A percentile compares a stretch with the other conserved stretches of the same genome.
Evolutionary conservation across 169 alveolate species (phyloP).

Genomic region (Plasmodium gaboni): DNA sequence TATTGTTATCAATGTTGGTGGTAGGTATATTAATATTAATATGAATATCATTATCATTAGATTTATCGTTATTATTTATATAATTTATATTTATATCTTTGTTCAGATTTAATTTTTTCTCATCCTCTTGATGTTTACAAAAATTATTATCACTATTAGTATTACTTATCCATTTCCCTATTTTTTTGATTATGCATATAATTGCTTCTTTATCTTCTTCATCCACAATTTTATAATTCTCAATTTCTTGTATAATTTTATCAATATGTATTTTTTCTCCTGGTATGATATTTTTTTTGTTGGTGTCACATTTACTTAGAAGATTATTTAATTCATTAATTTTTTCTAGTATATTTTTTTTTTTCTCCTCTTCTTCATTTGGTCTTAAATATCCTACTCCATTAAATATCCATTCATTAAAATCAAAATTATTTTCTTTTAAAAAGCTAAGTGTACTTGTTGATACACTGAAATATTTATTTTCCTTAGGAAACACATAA

Average conservation of each 20-base stretch:
- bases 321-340: slow-evolving; percentile 77
- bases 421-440: slow-evolving; percentile 89
- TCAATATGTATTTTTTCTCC: slow-evolving; percentile 60
- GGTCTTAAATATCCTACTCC: slow-evolving; percentile 89
- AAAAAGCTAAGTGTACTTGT: slow-evolving; percentile 86
- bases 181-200: slow-evolving; percentile 76
- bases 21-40: no score
- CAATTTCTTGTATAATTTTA: slow-evolving; percentile 53
- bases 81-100: neutral
- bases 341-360: slow-evolving; percentile 75
- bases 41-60: neutral
- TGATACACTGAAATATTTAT: slow-evolving; percentile 84
- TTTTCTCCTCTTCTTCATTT: slow-evolving; percentile 83
- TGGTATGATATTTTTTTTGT: neutral
- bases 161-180: slow-evolving; percentile 46
- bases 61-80: neutral
- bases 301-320: slow-evolving; percentile 52
- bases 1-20: no score
- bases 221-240: slow-evolving; percentile 78
- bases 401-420: slow-evolving; percentile 87
- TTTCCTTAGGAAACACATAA: slow-evolving; percentile 86
- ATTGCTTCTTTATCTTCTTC: slow-evolving; percentile 82
- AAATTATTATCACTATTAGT: neutral
- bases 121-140: neutral
- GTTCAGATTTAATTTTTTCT: neutral